A percentile compares a stretch with the other conserved stretches of the same genome.
Evolutionary conservation across 495 filamentous ascomycete species (phyloP).

Genomic region (Xylaria telfairii): DNA sequence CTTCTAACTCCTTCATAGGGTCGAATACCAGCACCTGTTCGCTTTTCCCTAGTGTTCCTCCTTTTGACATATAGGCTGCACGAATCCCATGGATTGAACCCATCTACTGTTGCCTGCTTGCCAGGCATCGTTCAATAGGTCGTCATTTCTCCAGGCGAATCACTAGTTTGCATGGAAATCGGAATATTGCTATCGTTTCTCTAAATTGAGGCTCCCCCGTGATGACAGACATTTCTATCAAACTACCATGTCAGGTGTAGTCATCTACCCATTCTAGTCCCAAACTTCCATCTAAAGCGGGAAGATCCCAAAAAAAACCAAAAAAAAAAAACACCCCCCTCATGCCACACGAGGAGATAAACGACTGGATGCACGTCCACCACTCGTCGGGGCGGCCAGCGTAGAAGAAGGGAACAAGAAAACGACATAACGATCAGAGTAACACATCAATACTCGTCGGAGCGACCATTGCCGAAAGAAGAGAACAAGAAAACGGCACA

Average conservation of each 20-base stretch:
- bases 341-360: background rate
- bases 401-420: background rate
- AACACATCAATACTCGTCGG: constrained; percentile 3
- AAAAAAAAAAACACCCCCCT: background rate
- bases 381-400: background rate
- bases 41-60: too few relatives aligned
- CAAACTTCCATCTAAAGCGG: background rate
- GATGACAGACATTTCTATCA: too few relatives aligned
- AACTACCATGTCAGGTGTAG: background rate
- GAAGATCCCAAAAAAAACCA: background rate
- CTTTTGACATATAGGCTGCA: too few relatives aligned
- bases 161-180: background rate
- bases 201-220: background rate
- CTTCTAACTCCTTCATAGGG: background rate
- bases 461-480: background rate
- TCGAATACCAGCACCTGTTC: too few relatives aligned
- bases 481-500: background rate
- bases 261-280: background rate
- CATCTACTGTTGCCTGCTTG: background rate
- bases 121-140: background rate
- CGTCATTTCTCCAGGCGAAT: background rate
- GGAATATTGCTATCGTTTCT: background rate
- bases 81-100: background rate
- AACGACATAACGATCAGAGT: background rate
- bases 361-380: background rate